Percentiles rank a stretch among this genome's conserved stretches.
phyloP scores from a whole-genome alignment of 495 filamentous ascomycete genomes.

The Xylaria telfairii region DNA sequence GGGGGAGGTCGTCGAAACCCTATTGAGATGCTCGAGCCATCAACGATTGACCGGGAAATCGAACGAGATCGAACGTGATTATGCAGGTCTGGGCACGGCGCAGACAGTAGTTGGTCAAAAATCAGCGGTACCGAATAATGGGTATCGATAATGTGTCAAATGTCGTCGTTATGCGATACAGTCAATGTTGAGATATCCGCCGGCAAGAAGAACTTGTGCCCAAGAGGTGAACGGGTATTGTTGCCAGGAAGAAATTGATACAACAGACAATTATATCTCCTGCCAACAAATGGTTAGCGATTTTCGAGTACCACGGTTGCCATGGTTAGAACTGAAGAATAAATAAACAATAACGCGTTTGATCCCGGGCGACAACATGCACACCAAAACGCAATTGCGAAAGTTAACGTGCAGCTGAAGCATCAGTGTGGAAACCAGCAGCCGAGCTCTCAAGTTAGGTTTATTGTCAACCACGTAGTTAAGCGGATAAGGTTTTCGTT shows the following conservation, averaged over 20 bases:
- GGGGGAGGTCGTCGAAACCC: conserved; percentile 41
- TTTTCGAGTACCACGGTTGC: no score
- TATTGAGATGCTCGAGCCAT: conserved; percentile 54
- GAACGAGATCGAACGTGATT: neutral
- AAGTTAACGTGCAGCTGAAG: no score
- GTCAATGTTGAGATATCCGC: neutral
- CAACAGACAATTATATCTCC: conserved; percentile 13
- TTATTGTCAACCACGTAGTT: no score
- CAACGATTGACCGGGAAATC: conserved; percentile 25
- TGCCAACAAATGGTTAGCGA: neutral
- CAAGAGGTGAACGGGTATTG: neutral
- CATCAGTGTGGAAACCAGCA: no score
- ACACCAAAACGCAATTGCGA: neutral
- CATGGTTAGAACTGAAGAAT: neutral
- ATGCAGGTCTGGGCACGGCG: neutral
- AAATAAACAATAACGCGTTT: no score
- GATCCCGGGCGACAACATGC: neutral
- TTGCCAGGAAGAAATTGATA: neutral
- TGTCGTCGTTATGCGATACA: neutral
- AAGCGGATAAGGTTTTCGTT: neutral
- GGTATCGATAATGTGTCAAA: neutral
- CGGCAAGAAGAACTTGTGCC: conserved; percentile 17
- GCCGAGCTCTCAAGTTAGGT: no score
- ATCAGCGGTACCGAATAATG: neutral
- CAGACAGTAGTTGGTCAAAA: neutral